Evolutionary conservation across 1,284 basidiomycete genomes (phyloP).

Genomic region (Ustilago vetiveriae): DNA sequence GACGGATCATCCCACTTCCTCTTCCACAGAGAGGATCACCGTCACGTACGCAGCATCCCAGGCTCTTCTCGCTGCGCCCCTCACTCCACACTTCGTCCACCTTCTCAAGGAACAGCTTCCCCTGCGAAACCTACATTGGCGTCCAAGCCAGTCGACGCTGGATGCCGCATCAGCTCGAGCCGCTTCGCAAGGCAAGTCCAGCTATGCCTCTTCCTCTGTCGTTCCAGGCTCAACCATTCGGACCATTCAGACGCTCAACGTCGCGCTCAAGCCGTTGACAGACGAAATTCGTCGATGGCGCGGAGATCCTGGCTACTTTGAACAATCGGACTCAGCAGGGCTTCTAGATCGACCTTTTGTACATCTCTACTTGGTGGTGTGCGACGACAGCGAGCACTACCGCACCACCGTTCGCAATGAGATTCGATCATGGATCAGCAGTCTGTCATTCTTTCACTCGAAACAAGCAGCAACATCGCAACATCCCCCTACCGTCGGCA

Average conservation of each 20-base stretch:
- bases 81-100: constrained; percentile 49
- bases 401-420: constrained; percentile 62
- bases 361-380: constrained; percentile 63
- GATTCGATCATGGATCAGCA: constrained; percentile 61
- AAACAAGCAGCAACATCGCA: constrained; percentile 12
- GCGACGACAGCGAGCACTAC: constrained; percentile 64
- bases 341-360: constrained; percentile 58
- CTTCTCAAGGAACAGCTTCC: constrained; percentile 60
- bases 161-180: constrained; percentile 38
- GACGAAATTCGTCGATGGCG: constrained; percentile 47
- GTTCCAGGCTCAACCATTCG: constrained; percentile 43
- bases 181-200: constrained; percentile 34
- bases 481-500: constrained; percentile 7
- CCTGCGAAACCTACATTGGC: constrained; percentile 65
- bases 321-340: constrained; percentile 30
- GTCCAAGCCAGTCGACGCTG: constrained; percentile 47
- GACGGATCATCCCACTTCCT: constrained; percentile 11
- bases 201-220: constrained; percentile 24
- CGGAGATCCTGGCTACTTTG: constrained; percentile 52
- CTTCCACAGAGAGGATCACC: constrained; percentile 46
- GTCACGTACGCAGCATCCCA: constrained; percentile 62
- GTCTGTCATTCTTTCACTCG: constrained; percentile 50
- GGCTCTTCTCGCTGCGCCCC: constrained; percentile 47
- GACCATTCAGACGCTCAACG: constrained; percentile 55
- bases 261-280: constrained; percentile 47